Evolutionary conservation across 2,329 filamentous ascomycete species (phyloP).

Genomic region (Xylaria sp.): DNA sequence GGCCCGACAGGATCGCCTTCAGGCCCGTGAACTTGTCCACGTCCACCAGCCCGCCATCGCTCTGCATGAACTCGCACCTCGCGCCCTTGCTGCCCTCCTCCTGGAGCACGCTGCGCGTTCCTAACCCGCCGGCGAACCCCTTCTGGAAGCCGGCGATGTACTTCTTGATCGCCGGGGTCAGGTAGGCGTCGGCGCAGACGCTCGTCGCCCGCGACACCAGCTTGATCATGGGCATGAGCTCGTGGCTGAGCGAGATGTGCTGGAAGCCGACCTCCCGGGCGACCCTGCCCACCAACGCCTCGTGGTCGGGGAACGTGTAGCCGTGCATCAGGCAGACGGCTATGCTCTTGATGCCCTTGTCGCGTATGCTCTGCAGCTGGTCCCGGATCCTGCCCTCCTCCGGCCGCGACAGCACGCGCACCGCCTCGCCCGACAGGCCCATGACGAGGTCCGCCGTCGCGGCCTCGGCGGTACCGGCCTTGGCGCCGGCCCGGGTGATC

Average conservation of each 20-base stretch:
- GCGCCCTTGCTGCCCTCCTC: slow-evolving; percentile 68
- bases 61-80: slow-evolving; percentile 94
- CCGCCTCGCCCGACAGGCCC: slow-evolving; percentile 74
- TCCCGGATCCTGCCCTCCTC: slow-evolving; percentile 57
- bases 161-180: slow-evolving; percentile 77
- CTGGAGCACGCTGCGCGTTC: slow-evolving; percentile 71
- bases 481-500: slow-evolving; percentile 56
- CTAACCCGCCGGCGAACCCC: slow-evolving; percentile 80
- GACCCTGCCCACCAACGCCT: slow-evolving; percentile 74
- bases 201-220: slow-evolving; percentile 75
- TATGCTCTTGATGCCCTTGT: slow-evolving; percentile 75
- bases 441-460: slow-evolving; percentile 62
- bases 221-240: slow-evolving; percentile 91
- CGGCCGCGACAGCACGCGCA: slow-evolving; percentile 69
- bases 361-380: slow-evolving; percentile 68
- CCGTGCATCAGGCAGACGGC: slow-evolving; percentile 91
- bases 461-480: slow-evolving; percentile 51
- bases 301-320: slow-evolving; percentile 88
- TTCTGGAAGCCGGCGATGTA: slow-evolving; percentile 75
- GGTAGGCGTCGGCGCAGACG: slow-evolving; percentile 78
- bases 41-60: slow-evolving; percentile 73
- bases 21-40: slow-evolving; percentile 83
- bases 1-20: slow-evolving; percentile 83
- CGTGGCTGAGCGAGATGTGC: slow-evolving; percentile 79
- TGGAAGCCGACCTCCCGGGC: slow-evolving; percentile 80